Evolutionary conservation across 441 rosid genomes (phyloP).

Genomic region (Viola pubescens): DNA sequence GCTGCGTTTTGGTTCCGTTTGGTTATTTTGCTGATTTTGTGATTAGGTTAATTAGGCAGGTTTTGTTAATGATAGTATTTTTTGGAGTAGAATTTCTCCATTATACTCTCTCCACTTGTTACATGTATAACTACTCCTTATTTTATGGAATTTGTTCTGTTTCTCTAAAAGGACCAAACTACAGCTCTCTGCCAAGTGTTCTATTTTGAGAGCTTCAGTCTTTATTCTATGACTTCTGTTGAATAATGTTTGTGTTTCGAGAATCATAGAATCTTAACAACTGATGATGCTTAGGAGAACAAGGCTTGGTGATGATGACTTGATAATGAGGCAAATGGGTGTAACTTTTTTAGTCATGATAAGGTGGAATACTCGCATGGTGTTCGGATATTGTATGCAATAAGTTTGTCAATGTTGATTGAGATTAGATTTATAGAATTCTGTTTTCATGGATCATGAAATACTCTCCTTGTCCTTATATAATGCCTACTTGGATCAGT

Average conservation of each 20-base stretch:
- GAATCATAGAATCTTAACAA: too few species aligned
- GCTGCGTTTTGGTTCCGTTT: background rate
- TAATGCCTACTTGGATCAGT: too few species aligned
- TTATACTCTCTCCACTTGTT: slow-evolving; percentile 2
- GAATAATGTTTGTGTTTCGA: background rate
- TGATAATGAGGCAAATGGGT: too few species aligned
- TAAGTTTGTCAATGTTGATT: too few species aligned
- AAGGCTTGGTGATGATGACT: too few species aligned
- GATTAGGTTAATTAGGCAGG: slow-evolving; percentile 15
- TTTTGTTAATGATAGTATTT: slow-evolving; percentile 14
- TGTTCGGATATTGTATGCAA: too few species aligned
- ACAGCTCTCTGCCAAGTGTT: slow-evolving; percentile 3
- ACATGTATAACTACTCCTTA: slow-evolving; percentile 5
- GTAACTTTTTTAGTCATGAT: too few species aligned
- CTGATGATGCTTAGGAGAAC: too few species aligned
- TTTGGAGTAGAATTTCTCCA: slow-evolving; percentile 7
- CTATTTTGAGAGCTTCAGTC: background rate
- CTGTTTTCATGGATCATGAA: too few species aligned
- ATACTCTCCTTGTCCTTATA: too few species aligned
- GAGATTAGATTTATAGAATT: too few species aligned
- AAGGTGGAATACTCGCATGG: too few species aligned
- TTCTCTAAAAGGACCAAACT: slow-evolving; percentile 8
- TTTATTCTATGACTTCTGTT: background rate
- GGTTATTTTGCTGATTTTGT: background rate
- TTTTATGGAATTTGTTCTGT: slow-evolving; percentile 17